Conservation (phyloP, 495 filamentous ascomycete species). For the Neurospora sp. region DNA sequence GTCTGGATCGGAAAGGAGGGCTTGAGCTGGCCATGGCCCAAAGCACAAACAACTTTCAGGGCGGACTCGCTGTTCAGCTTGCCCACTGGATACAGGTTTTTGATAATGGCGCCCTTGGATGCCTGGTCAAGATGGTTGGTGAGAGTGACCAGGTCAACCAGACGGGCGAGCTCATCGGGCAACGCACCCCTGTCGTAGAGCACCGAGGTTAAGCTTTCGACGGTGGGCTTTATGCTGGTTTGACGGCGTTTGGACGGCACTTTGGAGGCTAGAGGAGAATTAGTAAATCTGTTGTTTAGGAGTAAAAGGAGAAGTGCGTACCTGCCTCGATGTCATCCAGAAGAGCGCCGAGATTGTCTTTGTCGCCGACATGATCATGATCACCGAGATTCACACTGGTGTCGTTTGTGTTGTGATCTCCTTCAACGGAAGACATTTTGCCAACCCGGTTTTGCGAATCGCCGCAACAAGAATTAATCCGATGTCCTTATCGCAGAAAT, state of each 20-base stretch:
- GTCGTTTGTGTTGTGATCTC: background rate
- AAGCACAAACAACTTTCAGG: conserved; percentile 56
- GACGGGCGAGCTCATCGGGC: conserved; percentile 42
- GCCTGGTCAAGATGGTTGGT: conserved; percentile 67
- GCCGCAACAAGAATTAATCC: background rate
- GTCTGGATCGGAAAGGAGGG: conserved; percentile 59
- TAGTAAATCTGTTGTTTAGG: background rate
- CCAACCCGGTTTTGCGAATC: background rate
- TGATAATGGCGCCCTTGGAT: conserved; percentile 53
- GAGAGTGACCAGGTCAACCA: conserved; percentile 57
- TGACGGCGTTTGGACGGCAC: conserved; percentile 38
- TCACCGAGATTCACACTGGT: background rate
- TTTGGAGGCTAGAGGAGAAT: conserved; percentile 31
- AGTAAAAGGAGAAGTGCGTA: conserved; percentile 2
- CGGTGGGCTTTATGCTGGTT: conserved; percentile 31
- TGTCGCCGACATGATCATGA: background rate
- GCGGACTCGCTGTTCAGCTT: conserved; percentile 51
- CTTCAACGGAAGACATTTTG: background rate
- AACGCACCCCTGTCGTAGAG: conserved; percentile 61
- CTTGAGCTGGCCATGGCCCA: conserved; percentile 72
- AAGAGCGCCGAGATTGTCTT: conserved; percentile 12
- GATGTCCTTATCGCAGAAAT: background rate
- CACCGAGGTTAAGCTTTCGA: conserved; percentile 36
- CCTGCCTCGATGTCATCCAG: conserved; percentile 19
- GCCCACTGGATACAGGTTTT: conserved; percentile 61